Percentiles rank a stretch among this genome's conserved stretches.
phyloP scores from a whole-genome alignment of 768 basidiomycete species.

The Lactarius tabidus region DNA sequence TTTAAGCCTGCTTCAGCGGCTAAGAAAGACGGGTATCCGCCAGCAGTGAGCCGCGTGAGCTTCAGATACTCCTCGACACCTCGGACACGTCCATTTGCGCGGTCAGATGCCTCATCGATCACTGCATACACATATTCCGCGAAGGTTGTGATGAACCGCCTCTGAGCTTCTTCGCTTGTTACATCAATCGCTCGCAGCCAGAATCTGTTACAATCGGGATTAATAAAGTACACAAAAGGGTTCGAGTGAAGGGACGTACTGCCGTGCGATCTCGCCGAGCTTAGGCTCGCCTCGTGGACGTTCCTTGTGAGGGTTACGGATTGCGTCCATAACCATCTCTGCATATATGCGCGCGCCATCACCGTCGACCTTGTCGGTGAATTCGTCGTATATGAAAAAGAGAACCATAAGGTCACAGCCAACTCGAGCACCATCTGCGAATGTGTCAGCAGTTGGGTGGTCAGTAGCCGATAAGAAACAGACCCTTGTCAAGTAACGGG shows the following conservation, averaged over 20 bases:
- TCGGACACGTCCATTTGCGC: conserved; percentile 21
- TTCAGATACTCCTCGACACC: not conserved
- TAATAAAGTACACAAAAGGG: too few relatives aligned
- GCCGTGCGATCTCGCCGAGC: conserved; percentile 17
- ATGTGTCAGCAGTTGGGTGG: not conserved
- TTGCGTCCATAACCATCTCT: conserved; percentile 5
- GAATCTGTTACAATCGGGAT: conserved; percentile 2
- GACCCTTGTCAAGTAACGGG: too few relatives aligned
- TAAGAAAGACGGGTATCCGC: conserved; percentile 38
- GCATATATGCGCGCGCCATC: conserved; percentile 4
- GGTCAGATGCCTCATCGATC: conserved; percentile 32
- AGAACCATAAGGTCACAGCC: conserved; percentile 9
- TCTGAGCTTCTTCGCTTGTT: not conserved
- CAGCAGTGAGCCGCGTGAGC: conserved; percentile 18
- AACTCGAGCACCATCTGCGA: conserved; percentile 9
- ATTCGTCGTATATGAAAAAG: conserved; percentile 18
- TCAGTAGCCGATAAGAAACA: too few relatives aligned
- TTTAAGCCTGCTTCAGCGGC: conserved; percentile 35
- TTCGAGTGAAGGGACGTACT: conserved; percentile 3
- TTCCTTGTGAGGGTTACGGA: conserved; percentile 11
- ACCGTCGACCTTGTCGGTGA: conserved; percentile 7
- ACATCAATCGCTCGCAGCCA: conserved; percentile 2
- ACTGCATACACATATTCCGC: conserved; percentile 32
- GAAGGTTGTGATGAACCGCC: conserved; percentile 33
- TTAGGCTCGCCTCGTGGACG: conserved; percentile 10